Evolutionary conservation across 768 basidiomycete genomes (phyloP).

Genomic region (Auriscalpium vulgare): DNA sequence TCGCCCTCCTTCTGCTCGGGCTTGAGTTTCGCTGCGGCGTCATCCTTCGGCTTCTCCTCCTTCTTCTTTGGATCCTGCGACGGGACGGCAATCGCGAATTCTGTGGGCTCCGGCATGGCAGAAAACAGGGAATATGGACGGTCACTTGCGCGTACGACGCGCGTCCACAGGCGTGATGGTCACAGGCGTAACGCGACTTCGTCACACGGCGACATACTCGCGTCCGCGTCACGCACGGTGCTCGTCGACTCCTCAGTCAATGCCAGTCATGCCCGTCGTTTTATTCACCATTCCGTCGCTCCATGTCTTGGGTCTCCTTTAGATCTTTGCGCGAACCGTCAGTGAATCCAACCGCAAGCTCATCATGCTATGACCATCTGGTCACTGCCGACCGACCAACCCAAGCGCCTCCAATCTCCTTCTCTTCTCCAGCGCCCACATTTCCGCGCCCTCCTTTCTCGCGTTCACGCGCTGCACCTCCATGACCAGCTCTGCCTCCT

Average conservation of each 20-base stretch:
- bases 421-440: background rate
- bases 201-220: too few species aligned
- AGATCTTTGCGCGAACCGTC: too few species aligned
- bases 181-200: too few species aligned
- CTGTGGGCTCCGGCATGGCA: conserved; percentile 51
- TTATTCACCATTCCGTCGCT: too few species aligned
- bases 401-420: background rate
- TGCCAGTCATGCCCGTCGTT: too few species aligned
- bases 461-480: background rate
- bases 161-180: too few species aligned
- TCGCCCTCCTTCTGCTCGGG: conserved; percentile 46
- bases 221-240: too few species aligned
- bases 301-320: too few species aligned
- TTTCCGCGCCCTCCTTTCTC: background rate
- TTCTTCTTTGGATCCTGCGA: conserved; percentile 76
- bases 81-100: conserved; percentile 53
- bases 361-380: too few species aligned
- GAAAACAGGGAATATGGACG: background rate
- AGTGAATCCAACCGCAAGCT: too few species aligned
- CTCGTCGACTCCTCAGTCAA: too few species aligned
- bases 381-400: background rate
- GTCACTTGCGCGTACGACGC: too few species aligned
- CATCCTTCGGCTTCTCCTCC: conserved; percentile 38
- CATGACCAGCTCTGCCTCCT: background rate
- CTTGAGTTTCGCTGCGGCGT: conserved; percentile 30